A percentile compares a stretch with the other conserved stretches of the same genome.
phyloP scores from a whole-genome alignment of 768 basidiomycete genomes.

The Boletus vermiculosoides region DNA sequence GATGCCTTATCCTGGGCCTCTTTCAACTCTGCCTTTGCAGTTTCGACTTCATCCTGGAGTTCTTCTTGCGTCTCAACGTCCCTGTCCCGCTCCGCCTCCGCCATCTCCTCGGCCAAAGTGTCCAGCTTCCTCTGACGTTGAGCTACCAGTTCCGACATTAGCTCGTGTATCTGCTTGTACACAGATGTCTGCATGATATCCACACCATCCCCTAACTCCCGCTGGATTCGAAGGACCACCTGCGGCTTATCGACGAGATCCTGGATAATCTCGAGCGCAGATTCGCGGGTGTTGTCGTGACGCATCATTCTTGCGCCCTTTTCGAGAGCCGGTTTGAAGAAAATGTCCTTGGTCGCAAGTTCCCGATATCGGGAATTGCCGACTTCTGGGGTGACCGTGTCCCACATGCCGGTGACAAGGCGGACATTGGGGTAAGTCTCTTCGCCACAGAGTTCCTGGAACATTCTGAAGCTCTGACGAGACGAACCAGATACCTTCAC shows the following conservation, averaged over 20 bases:
- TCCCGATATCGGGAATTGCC: constrained; percentile 43
- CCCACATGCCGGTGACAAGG: constrained; percentile 56
- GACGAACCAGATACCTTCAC: constrained; percentile 47
- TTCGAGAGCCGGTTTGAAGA: constrained; percentile 50
- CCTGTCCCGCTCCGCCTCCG: constrained; percentile 40
- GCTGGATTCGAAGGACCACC: constrained; percentile 48
- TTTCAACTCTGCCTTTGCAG: constrained; percentile 21
- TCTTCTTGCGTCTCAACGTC: constrained; percentile 48
- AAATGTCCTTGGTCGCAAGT: constrained; percentile 40
- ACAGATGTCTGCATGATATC: constrained; percentile 52
- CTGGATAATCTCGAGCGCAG: constrained; percentile 45
- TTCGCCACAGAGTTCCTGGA: constrained; percentile 52
- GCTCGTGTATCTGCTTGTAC: constrained; percentile 49
- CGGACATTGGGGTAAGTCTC: constrained; percentile 44
- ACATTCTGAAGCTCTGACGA: constrained; percentile 47
- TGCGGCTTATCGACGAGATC: constrained; percentile 39
- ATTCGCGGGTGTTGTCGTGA: constrained; percentile 42
- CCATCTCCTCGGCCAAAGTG: constrained; percentile 44
- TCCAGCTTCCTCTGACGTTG: constrained; percentile 46
- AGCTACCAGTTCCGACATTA: constrained; percentile 45
- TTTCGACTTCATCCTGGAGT: constrained; percentile 38
- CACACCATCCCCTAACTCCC: constrained; percentile 47
- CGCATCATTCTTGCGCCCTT: constrained; percentile 45
- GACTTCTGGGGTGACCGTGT: constrained; percentile 32
- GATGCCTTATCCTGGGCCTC: constrained; percentile 24